Base-by-base conservation (phyloP, 192 early-diverging fungal species). In the Linnemannia zychae region DNA sequence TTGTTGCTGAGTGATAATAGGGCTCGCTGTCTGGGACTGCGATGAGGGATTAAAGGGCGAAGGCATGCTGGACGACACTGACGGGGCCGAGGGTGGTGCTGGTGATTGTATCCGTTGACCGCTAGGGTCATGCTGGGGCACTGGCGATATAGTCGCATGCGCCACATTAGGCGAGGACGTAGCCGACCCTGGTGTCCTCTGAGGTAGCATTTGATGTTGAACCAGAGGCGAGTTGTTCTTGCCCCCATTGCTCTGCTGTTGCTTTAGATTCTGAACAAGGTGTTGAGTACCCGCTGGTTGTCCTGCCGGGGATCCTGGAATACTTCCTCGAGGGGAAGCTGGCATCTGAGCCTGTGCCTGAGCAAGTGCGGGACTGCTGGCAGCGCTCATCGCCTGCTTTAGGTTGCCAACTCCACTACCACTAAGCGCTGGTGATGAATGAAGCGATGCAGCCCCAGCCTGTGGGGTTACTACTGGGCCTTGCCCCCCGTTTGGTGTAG, bases 131-230 rank as follows among this genome's bases (percentile, higher is more conserved):
- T 75, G 80, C 6, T 44, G 52, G 20, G 57, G 15, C 37, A 36
- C 33, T 18, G 46, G 33, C 17, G 78, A 70, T 6, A 72, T 40
- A 2, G 74, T 68, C 13, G 80, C 69, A 38, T 77, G 66, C 7
- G 81, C 52, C 17, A 82, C 81, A 63, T 60, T 82, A 12, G 81
- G 81, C 31, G 81, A 82, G 1, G 81, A 67, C 20, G 63, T 74
- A 31, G 50, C 81, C 1, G 81, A 82, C 17, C 70, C 75, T 52
- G 75, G 65, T 31, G 71, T 49, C 18, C 75, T 75, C 44, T 48
- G 72, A 6, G 74, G 81, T 0, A 81, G 57, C 73, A 76, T 81
- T 52, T 81, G 80, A 50, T 81, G 36, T 7, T 68, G 60, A 22
- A 72, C 74, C 0, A 75, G 36, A 2, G 80, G 80, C 18, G 80